Conservation (phyloP, 2,329 filamentous ascomycete species). For the Blumeria graminis region DNA sequence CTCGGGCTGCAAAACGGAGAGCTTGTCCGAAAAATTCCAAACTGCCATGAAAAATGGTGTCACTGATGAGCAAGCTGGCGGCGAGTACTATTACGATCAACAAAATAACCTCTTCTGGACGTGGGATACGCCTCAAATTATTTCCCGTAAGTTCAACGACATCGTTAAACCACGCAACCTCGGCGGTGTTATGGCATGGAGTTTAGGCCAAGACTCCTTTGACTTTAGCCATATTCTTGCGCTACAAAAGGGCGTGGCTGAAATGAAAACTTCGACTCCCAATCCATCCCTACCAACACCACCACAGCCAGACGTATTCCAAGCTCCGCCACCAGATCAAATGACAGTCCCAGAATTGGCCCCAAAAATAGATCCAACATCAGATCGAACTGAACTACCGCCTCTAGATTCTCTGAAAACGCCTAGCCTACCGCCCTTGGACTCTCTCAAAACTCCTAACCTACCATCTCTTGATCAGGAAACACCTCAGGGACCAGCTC, state of each 20-base stretch:
- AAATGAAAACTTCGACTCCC: background rate
- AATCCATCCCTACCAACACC: too few species aligned
- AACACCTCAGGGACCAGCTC: too few species aligned
- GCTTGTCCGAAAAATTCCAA: constrained; percentile 19
- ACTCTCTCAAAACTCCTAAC: too few species aligned
- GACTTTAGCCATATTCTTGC: constrained; percentile 21
- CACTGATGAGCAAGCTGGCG: constrained; percentile 33
- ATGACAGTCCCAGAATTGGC: too few species aligned
- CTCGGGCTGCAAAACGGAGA: background rate
- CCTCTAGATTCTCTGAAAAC: too few species aligned
- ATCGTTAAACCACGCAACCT: constrained; percentile 31
- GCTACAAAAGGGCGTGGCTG: constrained; percentile 14
- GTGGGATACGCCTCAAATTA: constrained; percentile 39
- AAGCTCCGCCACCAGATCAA: too few species aligned
- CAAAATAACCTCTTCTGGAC: constrained; percentile 42
- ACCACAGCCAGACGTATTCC: too few species aligned
- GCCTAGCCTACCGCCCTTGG: too few species aligned
- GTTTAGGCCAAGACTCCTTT: constrained; percentile 38
- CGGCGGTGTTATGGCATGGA: constrained; percentile 56
- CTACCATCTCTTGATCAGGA: too few species aligned
- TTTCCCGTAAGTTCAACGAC: constrained; percentile 34
- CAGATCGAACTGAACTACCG: too few species aligned
- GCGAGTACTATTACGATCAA: constrained; percentile 43
- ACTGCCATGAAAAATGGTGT: constrained; percentile 26
- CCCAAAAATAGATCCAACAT: too few species aligned